These are phyloP conservation scores for Russula ochroleuca DNA, from an alignment of 768 basidiomycete species.

Conservation along the genomic window DNA sequence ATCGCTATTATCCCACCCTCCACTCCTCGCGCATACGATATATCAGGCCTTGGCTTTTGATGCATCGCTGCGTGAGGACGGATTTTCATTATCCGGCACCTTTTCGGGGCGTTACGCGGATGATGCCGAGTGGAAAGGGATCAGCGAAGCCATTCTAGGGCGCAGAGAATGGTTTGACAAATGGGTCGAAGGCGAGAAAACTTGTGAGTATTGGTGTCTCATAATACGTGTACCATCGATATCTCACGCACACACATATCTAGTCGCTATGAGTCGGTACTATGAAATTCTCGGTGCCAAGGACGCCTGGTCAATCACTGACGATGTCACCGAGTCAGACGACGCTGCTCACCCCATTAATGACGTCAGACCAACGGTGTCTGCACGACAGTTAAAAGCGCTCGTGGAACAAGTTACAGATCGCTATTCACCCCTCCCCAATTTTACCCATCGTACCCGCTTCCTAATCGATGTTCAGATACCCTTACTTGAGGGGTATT, in stretches of 20 bases:
- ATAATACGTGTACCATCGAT: background rate
- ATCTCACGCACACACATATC: background rate
- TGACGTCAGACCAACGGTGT: constrained; percentile 69
- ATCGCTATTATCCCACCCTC: constrained; percentile 66
- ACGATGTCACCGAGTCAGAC: constrained; percentile 49
- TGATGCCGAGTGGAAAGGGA: constrained; percentile 59
- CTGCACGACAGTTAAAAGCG: constrained; percentile 76
- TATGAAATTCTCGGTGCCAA: constrained; percentile 71
- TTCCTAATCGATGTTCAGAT: constrained; percentile 86
- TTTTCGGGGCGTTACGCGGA: constrained; percentile 36
- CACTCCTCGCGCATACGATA: constrained; percentile 90
- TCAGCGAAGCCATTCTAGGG: constrained; percentile 77
- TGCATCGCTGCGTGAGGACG: constrained; percentile 65
- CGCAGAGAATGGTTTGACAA: constrained; percentile 84
- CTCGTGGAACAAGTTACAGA: constrained; percentile 92
- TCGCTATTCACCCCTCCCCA: constrained; percentile 86
- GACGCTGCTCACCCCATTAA: constrained; percentile 13
- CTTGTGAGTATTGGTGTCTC: constrained; percentile 53
- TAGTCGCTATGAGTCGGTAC: constrained; percentile 88
- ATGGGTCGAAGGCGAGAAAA: constrained; percentile 87
- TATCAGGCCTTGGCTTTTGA: constrained; percentile 92
- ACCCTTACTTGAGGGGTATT: constrained; percentile 75
- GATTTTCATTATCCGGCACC: constrained; percentile 59
- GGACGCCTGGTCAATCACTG: constrained; percentile 83
- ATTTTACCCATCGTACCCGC: constrained; percentile 66